These are phyloP conservation scores for Kickxella alabastrina DNA, from an alignment of 192 early-diverging fungal genomes.

Conservation along the genomic window DNA sequence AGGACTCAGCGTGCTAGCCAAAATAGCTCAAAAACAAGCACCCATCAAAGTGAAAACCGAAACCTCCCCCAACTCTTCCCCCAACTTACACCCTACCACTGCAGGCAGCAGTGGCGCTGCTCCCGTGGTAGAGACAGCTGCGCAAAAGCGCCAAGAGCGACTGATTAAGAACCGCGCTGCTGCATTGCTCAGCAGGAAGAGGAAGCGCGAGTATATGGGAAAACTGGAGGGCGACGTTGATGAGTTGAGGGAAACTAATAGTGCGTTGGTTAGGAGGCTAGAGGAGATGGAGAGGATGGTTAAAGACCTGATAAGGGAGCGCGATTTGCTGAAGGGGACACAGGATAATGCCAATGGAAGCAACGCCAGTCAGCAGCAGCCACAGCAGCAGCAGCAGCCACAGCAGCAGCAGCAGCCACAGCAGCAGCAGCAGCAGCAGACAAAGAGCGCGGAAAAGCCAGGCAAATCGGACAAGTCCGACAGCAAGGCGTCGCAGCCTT, in stretches of 20 bases:
- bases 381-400: too few species aligned
- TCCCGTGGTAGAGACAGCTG: constrained; percentile 21
- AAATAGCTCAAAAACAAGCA: constrained; percentile 35
- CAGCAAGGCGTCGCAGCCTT: too few species aligned
- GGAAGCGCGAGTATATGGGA: constrained; percentile 82
- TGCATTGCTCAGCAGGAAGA: constrained; percentile 79
- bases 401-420: too few species aligned
- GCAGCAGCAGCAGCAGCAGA: background rate
- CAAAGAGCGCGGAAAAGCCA: background rate
- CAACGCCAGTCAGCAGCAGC: background rate
- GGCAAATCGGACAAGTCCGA: background rate
- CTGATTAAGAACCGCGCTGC: constrained; percentile 92
- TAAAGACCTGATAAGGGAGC: constrained; percentile 45
- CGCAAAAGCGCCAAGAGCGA: constrained; percentile 76
- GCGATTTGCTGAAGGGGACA: constrained; percentile 41
- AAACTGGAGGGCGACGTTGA: constrained; percentile 73
- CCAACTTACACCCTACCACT: too few species aligned
- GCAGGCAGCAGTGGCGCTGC: too few species aligned
- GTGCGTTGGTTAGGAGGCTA: constrained; percentile 57
- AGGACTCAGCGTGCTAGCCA: constrained; percentile 36
- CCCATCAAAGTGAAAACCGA: constrained; percentile 22
- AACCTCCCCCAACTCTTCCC: background rate
- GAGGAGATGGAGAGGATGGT: constrained; percentile 54
- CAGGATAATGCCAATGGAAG: constrained; percentile 3
- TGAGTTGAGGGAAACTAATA: constrained; percentile 55